Base-by-base conservation (phyloP, 345 rosid genomes). In the Lepidium africanum region DNA sequence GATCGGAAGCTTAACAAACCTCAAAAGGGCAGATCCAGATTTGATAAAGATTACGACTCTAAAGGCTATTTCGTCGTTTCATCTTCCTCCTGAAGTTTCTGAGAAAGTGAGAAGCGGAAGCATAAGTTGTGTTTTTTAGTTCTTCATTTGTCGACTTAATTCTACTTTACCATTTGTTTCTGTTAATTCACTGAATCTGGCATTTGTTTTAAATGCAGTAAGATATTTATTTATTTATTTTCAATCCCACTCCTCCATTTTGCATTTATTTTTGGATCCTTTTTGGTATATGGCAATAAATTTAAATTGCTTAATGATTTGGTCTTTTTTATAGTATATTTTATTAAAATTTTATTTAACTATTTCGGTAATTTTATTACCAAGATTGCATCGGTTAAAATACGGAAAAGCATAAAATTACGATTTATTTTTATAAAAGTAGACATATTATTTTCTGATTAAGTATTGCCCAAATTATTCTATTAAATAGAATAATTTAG, bases 161-260 rank as follows among this genome's bases (percentile, higher is more conserved):
- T 38, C 54, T 12, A 38, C 58, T 46, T 47, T 48, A 56, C 71
- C 59, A 15, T 72, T 23, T 52, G 53, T 73, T 73, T 65, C 53
- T 65, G 55, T 65, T 65, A 66, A 65, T 65, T 65, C 75, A 54
- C 63, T 54, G 75, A 33, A 70, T 49, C 60, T 57, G 55, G 36
- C 12, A 7, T 36, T 42, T 43, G 15, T 25, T 56, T 47, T 56
- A 57, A 36, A 35, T 67, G 23, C 46, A 1, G 46, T 35, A 56
- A 67, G 56, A 46, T 68, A 14, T 36, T 57, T 46, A 43, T 23
- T 36, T 36, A 60, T 67, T 8, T 43, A 17, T 57, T 46, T 45
- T 23, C 13, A 15, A 27, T 64, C 27, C 50, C 13, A 51, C 40
- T 35, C 17, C n/a, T 33, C 45, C 36, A 15, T 67, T 30, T 67